phyloP scores from a whole-genome alignment of 352 stramenopile genomes.

The Pythium oligandrum region DNA sequence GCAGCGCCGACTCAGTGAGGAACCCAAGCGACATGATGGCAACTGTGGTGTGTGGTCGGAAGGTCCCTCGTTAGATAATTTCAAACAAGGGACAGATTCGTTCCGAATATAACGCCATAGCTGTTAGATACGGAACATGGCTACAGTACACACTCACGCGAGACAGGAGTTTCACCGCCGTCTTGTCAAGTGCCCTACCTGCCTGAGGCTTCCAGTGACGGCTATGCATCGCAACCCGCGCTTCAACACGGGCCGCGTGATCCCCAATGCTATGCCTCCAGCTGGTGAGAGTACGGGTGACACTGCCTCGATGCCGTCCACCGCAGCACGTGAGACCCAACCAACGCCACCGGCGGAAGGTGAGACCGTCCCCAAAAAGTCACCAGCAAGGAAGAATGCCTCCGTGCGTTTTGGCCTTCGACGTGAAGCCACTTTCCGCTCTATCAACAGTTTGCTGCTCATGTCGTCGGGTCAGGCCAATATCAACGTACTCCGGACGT shows the following conservation, averaged over 20 bases:
- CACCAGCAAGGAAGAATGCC: slow-evolving; percentile 13
- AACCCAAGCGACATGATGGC: slow-evolving; percentile 86
- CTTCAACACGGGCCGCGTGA: slow-evolving; percentile 9
- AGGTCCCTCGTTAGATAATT: too few species aligned
- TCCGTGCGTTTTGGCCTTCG: slow-evolving; percentile 12
- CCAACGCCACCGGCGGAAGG: too few species aligned
- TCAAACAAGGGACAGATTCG: too few species aligned
- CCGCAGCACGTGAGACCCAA: too few species aligned
- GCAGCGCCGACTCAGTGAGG: slow-evolving; percentile 88
- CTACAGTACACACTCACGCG: too few species aligned
- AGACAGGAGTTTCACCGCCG: too few species aligned
- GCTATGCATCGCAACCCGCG: slow-evolving; percentile 5
- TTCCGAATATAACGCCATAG: too few species aligned
- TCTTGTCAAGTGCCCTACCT: neutral
- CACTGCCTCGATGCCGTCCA: too few species aligned
- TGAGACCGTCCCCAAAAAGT: too few species aligned
- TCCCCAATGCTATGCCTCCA: slow-evolving; percentile 3
- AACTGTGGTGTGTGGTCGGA: neutral
- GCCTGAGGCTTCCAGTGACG: neutral
- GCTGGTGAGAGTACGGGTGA: too few species aligned
- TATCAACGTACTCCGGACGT: slow-evolving; percentile 66
- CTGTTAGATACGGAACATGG: too few species aligned
- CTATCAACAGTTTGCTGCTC: slow-evolving; percentile 23
- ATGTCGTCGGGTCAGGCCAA: slow-evolving; percentile 6
- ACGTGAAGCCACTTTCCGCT: slow-evolving; percentile 18